Percentiles rank a stretch among this genome's conserved stretches.
Evolutionary conservation across 805 yeast genomes (phyloP).

Genomic region (Teunomyces panamensis): DNA sequence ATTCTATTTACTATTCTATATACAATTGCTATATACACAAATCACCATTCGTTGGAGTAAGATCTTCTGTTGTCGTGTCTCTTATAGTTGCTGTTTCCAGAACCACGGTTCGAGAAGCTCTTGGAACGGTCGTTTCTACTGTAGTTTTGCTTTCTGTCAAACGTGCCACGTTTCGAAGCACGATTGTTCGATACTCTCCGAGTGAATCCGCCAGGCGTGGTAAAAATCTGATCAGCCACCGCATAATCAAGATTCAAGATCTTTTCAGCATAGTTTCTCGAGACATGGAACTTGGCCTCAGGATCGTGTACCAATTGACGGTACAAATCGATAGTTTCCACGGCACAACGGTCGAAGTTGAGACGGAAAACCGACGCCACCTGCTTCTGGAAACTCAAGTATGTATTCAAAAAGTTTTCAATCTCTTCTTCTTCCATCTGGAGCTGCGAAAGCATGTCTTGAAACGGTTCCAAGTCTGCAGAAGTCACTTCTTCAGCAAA

Average conservation of each 20-base stretch:
- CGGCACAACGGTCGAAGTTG: slow-evolving; percentile 22
- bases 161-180: slow-evolving; percentile 7
- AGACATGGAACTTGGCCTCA: slow-evolving; percentile 12
- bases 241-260: slow-evolving; percentile 5
- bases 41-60: not conserved
- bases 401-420: slow-evolving; percentile 22
- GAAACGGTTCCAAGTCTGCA: slow-evolving; percentile 34
- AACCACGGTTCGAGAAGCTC: too few species aligned
- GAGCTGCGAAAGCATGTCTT: slow-evolving; percentile 16
- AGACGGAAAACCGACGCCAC: slow-evolving; percentile 19
- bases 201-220: slow-evolving; percentile 26
- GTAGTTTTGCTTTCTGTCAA: not conserved
- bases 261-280: slow-evolving; percentile 7
- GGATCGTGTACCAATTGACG: slow-evolving; percentile 17
- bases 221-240: slow-evolving; percentile 16
- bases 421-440: slow-evolving; percentile 18
- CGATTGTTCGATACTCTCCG: slow-evolving; percentile 10
- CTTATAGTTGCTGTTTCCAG: not conserved
- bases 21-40: not conserved
- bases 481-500: slow-evolving; percentile 45
- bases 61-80: not conserved
- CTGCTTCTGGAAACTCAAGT: slow-evolving; percentile 28
- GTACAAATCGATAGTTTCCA: slow-evolving; percentile 30
- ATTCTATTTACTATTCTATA: not conserved
- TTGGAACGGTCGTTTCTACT: not conserved